Evolutionary conservation across 495 filamentous ascomycete genomes (phyloP).

Genomic region (Penicillium subrubescens): DNA sequence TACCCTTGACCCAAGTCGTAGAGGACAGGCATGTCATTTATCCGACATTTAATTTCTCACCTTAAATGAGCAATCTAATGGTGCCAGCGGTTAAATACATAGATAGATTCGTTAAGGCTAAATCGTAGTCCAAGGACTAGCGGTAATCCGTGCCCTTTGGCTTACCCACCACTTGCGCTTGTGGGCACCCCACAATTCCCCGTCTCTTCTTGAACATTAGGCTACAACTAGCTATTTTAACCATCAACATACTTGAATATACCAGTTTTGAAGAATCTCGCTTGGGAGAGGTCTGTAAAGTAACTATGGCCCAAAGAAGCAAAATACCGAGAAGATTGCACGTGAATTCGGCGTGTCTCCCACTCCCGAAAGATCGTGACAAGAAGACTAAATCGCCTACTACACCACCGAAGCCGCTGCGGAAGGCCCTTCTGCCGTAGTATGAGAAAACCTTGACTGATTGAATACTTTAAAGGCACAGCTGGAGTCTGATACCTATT

Average conservation of each 20-base stretch:
- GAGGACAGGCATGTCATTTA: background rate
- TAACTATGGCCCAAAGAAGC: background rate
- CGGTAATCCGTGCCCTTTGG: background rate
- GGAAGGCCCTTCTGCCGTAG: background rate
- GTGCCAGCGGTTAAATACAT: background rate
- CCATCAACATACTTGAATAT: background rate
- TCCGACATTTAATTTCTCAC: background rate
- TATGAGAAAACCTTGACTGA: background rate
- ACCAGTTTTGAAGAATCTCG: background rate
- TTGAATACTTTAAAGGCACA: background rate
- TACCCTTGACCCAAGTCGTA: background rate
- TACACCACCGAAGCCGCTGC: background rate
- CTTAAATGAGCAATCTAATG: background rate
- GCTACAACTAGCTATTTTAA: background rate
- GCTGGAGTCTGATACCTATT: background rate
- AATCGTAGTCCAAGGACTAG: background rate
- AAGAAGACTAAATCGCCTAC: background rate
- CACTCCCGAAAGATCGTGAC: background rate
- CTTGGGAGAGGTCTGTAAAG: background rate
- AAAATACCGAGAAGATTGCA: background rate
- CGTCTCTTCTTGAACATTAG: background rate
- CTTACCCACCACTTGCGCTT: background rate
- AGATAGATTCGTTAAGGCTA: background rate
- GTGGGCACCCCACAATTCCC: background rate
- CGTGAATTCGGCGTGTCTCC: background rate